Evolutionary conservation across 305 asterid species (phyloP).

Genomic region (Solanum chacoense): DNA sequence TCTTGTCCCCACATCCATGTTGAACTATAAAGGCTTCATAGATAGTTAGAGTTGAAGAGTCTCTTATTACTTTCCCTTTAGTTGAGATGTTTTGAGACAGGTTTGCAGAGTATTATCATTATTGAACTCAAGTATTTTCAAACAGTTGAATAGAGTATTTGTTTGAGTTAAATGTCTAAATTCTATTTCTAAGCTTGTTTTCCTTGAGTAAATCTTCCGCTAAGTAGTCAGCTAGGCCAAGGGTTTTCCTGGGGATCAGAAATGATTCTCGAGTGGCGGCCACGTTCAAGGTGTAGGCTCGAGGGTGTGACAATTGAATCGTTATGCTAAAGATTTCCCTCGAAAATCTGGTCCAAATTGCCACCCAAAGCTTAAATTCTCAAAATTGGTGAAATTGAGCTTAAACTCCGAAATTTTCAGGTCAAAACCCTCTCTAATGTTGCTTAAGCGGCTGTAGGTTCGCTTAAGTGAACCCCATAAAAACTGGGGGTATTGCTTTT

Average conservation of each 20-base stretch:
- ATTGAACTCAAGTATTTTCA: neutral
- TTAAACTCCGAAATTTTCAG: neutral
- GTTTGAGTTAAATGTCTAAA: neutral
- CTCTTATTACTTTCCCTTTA: neutral
- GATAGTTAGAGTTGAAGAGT: neutral
- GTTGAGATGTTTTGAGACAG: neutral
- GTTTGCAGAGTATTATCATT: neutral
- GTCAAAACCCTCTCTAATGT: neutral
- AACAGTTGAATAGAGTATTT: neutral
- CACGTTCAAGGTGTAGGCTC: neutral
- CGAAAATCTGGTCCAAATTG: neutral
- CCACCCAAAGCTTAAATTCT: neutral
- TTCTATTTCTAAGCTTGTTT: neutral
- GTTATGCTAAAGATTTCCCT: neutral
- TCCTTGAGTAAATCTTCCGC: neutral
- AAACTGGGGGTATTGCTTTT: neutral
- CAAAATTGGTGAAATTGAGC: neutral
- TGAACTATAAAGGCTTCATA: neutral
- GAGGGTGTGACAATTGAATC: neutral
- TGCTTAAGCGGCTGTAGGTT: neutral
- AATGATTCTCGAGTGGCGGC: neutral
- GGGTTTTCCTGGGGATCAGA: neutral
- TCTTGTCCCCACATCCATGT: neutral
- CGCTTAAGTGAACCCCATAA: neutral
- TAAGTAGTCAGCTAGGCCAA: neutral